phyloP scores from a whole-genome alignment of 176 grass and related monocot genomes.

The Pontederia crassipes region DNA sequence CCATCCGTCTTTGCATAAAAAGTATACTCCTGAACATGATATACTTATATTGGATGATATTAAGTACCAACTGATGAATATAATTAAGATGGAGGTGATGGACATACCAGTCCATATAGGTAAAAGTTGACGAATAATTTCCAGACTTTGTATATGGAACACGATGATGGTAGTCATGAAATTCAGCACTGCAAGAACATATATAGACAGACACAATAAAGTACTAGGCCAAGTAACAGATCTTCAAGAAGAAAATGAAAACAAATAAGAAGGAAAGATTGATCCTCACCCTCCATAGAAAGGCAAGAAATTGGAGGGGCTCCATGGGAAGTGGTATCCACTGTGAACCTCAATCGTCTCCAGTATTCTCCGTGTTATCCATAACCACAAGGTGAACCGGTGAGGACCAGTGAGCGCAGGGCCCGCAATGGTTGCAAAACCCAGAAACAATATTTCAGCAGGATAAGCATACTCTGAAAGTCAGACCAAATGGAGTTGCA shows the following conservation, averaged over 20 bases:
- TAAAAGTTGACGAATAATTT: conserved; percentile 78
- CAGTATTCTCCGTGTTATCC: conserved; percentile 73
- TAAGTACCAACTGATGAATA: too few species aligned
- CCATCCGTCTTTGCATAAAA: too few species aligned
- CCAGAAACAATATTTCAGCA: conserved; percentile 87
- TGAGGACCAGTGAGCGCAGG: conserved; percentile 86
- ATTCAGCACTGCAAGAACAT: conserved; percentile 41
- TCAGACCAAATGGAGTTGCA: conserved; percentile 80
- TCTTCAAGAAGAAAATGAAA: too few species aligned
- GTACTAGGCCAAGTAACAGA: too few species aligned
- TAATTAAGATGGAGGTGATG: background rate
- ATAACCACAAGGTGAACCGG: conserved; percentile 76
- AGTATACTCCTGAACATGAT: too few species aligned
- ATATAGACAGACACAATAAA: too few species aligned
- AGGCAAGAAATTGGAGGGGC: conserved; percentile 85
- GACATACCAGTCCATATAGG: conserved; percentile 83
- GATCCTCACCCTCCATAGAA: conserved; percentile 71
- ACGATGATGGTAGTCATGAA: conserved; percentile 83
- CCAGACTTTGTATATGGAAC: conserved; percentile 77
- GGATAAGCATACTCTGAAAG: conserved; percentile 92
- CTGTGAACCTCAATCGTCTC: conserved; percentile 93
- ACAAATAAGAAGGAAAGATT: too few species aligned
- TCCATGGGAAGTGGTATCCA: conserved; percentile 93
- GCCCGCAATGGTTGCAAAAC: conserved; percentile 66
- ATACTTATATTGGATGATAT: too few species aligned